Conservation (phyloP, 208 protist species). For the Leptomonas pyrrhocoris region DNA sequence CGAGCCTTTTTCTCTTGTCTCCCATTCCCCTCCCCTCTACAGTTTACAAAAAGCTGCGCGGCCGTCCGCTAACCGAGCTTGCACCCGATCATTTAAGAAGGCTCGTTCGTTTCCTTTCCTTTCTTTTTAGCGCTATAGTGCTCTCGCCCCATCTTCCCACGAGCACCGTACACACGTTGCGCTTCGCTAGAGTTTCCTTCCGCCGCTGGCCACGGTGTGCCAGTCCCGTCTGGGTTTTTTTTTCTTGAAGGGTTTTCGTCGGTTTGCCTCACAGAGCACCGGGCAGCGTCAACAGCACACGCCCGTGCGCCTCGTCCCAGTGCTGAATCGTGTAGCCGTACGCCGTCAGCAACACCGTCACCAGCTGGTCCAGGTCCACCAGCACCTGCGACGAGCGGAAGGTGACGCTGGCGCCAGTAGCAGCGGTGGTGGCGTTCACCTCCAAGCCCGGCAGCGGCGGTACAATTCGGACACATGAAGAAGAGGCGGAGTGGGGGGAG, state of each 20-base stretch:
- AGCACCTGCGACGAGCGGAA: constrained; percentile 43
- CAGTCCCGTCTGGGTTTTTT: not conserved
- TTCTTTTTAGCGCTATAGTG: too few relatives aligned
- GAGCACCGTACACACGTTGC: too few relatives aligned
- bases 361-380: constrained; percentile 58
- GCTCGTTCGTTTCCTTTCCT: too few relatives aligned
- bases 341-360: constrained; percentile 56
- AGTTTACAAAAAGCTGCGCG: too few relatives aligned
- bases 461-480: constrained; percentile 29
- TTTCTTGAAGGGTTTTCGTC: not conserved
- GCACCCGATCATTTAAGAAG: too few relatives aligned
- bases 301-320: constrained; percentile 59
- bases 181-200: too few relatives aligned
- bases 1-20: too few relatives aligned
- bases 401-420: constrained; percentile 20
- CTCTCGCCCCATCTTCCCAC: too few relatives aligned
- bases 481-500: not conserved
- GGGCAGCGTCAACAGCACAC: constrained; percentile 53
- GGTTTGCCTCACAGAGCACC: not conserved
- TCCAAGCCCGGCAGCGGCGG: constrained; percentile 49
- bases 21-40: too few relatives aligned
- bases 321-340: constrained; percentile 76
- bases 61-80: too few relatives aligned
- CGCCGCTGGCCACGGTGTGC: too few relatives aligned
- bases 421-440: constrained; percentile 32